Conservation (phyloP, 805 yeast genomes). For the Schizosaccharomyces pombe region DNA sequence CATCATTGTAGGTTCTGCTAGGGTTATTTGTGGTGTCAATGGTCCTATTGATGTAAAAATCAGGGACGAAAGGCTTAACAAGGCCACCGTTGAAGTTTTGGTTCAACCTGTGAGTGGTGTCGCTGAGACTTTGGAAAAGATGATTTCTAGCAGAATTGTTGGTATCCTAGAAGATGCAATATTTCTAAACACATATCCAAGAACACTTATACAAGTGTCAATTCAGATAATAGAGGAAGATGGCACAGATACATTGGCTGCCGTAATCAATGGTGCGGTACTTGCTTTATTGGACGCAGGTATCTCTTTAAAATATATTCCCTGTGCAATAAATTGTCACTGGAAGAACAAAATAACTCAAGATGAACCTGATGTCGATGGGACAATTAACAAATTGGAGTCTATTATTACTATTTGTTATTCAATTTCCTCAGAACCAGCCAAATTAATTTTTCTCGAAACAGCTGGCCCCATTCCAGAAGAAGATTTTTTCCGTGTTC, state of each 20-base stretch:
- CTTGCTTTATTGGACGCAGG: conserved; percentile 66
- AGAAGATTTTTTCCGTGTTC: not conserved
- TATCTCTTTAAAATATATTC: conserved; percentile 25
- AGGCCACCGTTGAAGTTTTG: conserved; percentile 51
- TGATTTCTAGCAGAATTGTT: conserved; percentile 47
- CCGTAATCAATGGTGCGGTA: conserved; percentile 47
- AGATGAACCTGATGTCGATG: not conserved
- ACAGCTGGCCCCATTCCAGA: not conserved
- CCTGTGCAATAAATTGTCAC: not conserved
- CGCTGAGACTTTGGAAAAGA: conserved; percentile 48
- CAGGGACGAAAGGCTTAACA: conserved; percentile 64
- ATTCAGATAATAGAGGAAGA: conserved; percentile 30
- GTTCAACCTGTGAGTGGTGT: conserved; percentile 62
- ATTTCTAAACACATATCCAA: conserved; percentile 42
- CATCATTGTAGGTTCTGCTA: conserved; percentile 6
- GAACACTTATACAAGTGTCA: conserved; percentile 51
- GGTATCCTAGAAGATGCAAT: conserved; percentile 34
- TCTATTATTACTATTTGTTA: not conserved
- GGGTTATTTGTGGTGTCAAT: conserved; percentile 48
- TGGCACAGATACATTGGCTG: conserved; percentile 16
- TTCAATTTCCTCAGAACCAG: not conserved
- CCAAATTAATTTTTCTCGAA: not conserved
- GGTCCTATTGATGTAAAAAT: conserved; percentile 78
- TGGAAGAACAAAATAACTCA: not conserved
- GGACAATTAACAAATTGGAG: not conserved